Evolutionary conservation across 169 alveolate species (phyloP).

Genomic region (Eimeria maxima): DNA sequence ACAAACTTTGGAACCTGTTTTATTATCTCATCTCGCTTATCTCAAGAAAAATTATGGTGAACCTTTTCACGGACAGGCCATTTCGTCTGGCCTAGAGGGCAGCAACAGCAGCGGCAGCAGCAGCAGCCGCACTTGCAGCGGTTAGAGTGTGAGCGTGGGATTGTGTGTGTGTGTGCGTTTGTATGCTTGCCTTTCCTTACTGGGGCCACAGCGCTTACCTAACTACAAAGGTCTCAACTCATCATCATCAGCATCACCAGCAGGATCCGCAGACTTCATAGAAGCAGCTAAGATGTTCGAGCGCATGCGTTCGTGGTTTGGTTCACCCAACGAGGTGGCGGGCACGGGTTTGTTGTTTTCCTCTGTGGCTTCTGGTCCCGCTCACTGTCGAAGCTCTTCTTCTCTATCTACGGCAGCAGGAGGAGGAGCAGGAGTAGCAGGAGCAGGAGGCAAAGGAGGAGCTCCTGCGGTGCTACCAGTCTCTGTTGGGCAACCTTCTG

Average conservation of each 20-base stretch:
- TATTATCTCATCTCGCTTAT: not conserved
- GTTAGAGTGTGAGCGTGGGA: not conserved
- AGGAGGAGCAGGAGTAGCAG: not conserved
- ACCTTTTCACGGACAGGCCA: not conserved
- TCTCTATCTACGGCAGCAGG: not conserved
- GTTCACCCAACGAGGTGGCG: not conserved
- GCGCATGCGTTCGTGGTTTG: conserved; percentile 56
- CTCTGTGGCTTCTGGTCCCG: not conserved
- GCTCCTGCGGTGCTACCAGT: not conserved
- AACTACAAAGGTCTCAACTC: not conserved
- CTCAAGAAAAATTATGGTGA: not conserved
- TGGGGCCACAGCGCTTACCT: not conserved
- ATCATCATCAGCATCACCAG: not conserved
- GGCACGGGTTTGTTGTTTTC: not conserved
- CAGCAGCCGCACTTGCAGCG: not conserved
- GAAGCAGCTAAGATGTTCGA: conserved; percentile 41
- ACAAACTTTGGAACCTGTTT: not conserved
- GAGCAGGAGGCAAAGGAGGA: not conserved
- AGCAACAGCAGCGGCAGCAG: conserved; percentile 45
- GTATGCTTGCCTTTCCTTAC: too few species aligned
- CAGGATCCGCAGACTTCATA: not conserved
- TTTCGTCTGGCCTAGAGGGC: not conserved
- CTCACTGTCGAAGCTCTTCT: conserved; percentile 18
- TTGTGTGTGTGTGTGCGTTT: not conserved
- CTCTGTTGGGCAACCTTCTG: not conserved